A percentile compares a stretch with the other conserved stretches of the same genome.
These are phyloP conservation scores for Chytriomyces confervae DNA, from an alignment of 192 early-diverging fungal genomes.

Conservation along the genomic window DNA sequence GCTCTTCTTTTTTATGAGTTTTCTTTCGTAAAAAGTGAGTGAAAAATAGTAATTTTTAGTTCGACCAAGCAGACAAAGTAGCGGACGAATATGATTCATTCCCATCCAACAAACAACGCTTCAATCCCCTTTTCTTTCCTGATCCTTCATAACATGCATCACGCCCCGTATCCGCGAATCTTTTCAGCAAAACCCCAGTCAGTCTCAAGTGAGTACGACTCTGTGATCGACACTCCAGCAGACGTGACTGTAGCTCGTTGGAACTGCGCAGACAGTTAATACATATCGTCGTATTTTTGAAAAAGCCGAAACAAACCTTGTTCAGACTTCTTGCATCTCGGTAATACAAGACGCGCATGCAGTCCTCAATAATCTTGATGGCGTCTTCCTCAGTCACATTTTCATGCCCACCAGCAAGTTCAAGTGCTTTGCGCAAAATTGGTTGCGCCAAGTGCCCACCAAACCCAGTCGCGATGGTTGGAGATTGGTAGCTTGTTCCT, in stretches of 20 bases:
- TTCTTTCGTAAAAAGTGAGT: too few relatives aligned
- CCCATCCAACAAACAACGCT: too few relatives aligned
- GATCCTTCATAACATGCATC: background rate
- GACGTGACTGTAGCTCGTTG: constrained; percentile 90
- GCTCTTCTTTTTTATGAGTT: too few relatives aligned
- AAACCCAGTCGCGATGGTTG: constrained; percentile 94
- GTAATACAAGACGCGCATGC: constrained; percentile 93
- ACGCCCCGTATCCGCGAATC: constrained; percentile 59
- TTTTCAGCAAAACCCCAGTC: constrained; percentile 88
- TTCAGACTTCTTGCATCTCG: constrained; percentile 92
- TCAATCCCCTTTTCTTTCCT: too few relatives aligned
- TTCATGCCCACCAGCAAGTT: constrained; percentile 73
- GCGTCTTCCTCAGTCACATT: constrained; percentile 91
- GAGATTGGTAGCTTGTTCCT: constrained; percentile 91
- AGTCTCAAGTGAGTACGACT: constrained; percentile 85
- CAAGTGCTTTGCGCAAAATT: constrained; percentile 88
- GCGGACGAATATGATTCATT: too few relatives aligned
- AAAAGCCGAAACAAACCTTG: constrained; percentile 56
- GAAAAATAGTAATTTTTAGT: too few relatives aligned
- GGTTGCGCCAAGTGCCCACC: constrained; percentile 90
- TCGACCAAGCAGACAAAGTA: too few relatives aligned
- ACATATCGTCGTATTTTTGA: background rate
- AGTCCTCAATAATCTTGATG: constrained; percentile 78
- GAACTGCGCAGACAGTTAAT: constrained; percentile 57
- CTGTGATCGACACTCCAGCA: constrained; percentile 80